phyloP scores from a whole-genome alignment of 78 protist genomes.

The Dictyostelium capitatum region DNA sequence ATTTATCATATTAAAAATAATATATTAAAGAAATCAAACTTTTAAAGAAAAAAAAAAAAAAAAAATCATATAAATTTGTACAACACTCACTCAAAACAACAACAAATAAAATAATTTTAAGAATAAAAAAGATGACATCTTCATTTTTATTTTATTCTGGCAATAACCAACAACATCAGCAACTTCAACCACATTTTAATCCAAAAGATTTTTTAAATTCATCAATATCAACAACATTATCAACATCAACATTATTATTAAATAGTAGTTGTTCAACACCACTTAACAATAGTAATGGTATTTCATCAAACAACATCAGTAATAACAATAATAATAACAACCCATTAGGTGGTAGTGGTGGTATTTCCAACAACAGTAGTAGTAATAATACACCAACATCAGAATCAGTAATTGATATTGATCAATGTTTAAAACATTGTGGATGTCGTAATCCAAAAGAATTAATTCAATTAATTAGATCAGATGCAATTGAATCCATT shows the following conservation, averaged over 20 bases:
- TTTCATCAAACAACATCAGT: neutral
- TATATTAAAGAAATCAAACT: too few relatives aligned
- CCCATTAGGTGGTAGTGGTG: slow-evolving; percentile 3
- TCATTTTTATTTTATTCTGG: neutral
- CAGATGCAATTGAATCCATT: slow-evolving; percentile 66
- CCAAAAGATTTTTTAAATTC: neutral
- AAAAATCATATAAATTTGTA: too few relatives aligned
- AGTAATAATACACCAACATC: neutral
- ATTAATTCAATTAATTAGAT: slow-evolving; percentile 68
- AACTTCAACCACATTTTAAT: neutral
- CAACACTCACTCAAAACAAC: too few relatives aligned
- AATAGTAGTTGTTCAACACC: neutral
- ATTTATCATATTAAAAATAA: too few relatives aligned
- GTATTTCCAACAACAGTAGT: neutral
- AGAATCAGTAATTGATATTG: neutral
- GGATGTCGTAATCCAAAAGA: slow-evolving; percentile 64
- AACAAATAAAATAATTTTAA: neutral
- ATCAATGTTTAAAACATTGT: slow-evolving; percentile 54
- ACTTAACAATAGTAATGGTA: neutral
- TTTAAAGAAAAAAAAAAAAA: too few relatives aligned
- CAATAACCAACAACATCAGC: neutral
- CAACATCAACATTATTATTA: neutral
- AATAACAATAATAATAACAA: neutral
- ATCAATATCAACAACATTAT: neutral
- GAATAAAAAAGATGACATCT: neutral